Evolutionary conservation across 768 basidiomycete species (phyloP), one percentile per base, ranked within the genome.

Genomic region (Cytidiella melzeri): DNA sequence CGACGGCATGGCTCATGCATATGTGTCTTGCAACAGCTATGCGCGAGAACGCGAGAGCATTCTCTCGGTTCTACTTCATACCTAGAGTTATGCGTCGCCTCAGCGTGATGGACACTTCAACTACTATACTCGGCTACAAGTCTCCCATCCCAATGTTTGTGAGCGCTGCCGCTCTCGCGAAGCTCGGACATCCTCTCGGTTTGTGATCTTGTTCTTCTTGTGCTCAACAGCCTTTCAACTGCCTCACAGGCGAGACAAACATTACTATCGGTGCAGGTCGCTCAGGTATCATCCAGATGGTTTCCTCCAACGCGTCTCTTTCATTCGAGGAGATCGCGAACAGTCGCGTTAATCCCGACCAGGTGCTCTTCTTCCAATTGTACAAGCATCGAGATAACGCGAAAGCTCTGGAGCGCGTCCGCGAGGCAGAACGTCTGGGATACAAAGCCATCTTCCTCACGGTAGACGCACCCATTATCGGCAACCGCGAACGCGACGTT

Each of bases 401-500:
- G 12, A 71, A 74, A 28, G 90, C 91, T 1, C 82, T 80, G 60
- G 72, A 75, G 53, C 78, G 88, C 24, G 75, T 96, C 13, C 73
- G 75, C 41, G 81, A 87, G 43, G 77, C 91, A 19, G 84, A 86
- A 50, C 61, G 65, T 25, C 66, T 88, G 3, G 90, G 91, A 0
- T 94, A 87, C 66, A 90, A 84, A 42, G 92, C 88, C 1, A 87
- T 97, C 51, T 91, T 91, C 64, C 72, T 97, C 47, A 96, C 93
- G 2, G 92, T 95, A 2, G 93, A 97, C 66, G 87, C 90, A 0
- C 73, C 89, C n/a, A 80, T 86, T 36, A 73, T 84, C 2, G 85
- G 88, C 7, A 92, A 92, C 57, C 76, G 92, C 41, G 89, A 92
- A 64, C 69, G 74, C 48, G 89, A 92, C 58, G 79, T 80, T 37